Conservation (phyloP, 176 grass and related monocot species). For the Bolboschoenus planiculmis region DNA sequence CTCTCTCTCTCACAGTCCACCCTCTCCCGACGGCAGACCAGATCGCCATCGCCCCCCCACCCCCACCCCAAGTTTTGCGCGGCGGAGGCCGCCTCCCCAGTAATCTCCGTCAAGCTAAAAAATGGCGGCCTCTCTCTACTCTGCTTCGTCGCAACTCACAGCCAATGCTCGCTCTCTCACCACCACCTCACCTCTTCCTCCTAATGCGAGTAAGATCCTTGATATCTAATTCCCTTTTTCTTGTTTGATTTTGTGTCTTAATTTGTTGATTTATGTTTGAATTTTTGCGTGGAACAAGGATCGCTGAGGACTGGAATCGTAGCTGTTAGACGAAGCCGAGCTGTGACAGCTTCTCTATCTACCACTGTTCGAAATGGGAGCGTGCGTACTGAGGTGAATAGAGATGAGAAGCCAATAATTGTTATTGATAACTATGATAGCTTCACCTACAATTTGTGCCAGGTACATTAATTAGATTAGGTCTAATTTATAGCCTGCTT, state of each 20-base stretch:
- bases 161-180: background rate
- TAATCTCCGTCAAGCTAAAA: background rate
- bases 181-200: background rate
- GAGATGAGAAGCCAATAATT: conserved; percentile 58
- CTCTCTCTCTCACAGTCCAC: no score
- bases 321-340: background rate
- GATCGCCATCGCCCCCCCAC: no score
- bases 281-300: background rate
- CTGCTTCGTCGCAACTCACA: background rate
- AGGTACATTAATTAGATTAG: conserved; percentile 41
- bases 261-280: background rate
- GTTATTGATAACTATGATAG: conserved; percentile 98
- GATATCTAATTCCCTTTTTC: background rate
- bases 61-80: no score
- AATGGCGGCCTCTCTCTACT: conserved; percentile 17
- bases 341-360: background rate
- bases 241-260: background rate
- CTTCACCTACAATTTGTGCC: conserved; percentile 95
- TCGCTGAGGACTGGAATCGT: background rate
- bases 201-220: conserved; percentile 7
- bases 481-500: background rate
- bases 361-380: background rate
- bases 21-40: no score
- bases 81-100: no score
- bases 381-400: background rate